Base-by-base conservation (phyloP, 1,284 basidiomycete species). In the Cutaneotrichosporon dermatis region DNA sequence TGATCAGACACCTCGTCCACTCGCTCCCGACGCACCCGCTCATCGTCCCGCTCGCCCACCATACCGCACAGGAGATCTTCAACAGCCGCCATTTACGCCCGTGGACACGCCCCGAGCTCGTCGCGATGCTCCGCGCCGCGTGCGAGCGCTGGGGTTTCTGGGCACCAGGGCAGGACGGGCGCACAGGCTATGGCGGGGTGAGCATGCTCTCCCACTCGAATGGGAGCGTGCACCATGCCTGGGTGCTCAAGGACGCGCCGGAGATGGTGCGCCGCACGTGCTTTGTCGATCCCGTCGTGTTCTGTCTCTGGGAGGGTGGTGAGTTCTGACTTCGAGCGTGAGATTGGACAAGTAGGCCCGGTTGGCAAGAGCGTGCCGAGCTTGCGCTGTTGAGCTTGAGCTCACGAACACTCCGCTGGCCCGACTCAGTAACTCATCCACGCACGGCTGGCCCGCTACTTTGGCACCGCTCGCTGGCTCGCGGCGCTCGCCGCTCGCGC, bases 291-390 rank as follows among this genome's bases (percentile, higher is more conserved):
- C 91, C 92, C 6, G 80, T 82, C 16, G 76, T 76, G 0, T 93
- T 95, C 77, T 91, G 89, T 74, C 85, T 88, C 6, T 93, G 91
- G 90, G 90, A 92, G 81, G 90, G 90, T 57, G 86, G 87, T 87
- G 68, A 61, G 25, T 25, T 25, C 25, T 25, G 25, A 25, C 25
- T 25, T 25, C 25, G 25, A 25, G 25, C 25, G 25, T 25, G 25
- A 25, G 25, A 25, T 25, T 25, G 25, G 25, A 25, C 25, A 25
- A 25, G 82, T 75, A 25, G 25, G 25, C 25, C 25, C 25, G 25
- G 25, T 25, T 25, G 25, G 25, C 25, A 25, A 25, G 25, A 25
- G 25, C 25, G 25, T 25, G 25, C 25, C 25, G 25, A 25, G 25
- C 25, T 25, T 25, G 25, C 25, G 25, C 25, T 25, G 25, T 25